Base-by-base conservation (phyloP, 495 filamentous ascomycete species). In the Antarctomyces pellizariae region DNA sequence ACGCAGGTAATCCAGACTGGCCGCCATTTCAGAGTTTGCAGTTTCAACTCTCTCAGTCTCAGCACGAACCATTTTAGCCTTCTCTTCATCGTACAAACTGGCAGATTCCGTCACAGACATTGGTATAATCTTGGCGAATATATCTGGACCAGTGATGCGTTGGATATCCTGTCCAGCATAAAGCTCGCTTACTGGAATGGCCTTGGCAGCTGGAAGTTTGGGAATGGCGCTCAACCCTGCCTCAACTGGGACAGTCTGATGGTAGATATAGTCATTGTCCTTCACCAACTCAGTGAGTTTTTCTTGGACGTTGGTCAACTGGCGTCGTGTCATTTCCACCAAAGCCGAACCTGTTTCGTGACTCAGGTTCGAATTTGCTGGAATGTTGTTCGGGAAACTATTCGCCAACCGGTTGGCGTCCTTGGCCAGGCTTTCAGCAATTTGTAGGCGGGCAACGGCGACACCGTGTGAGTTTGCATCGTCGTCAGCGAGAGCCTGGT, bases 231-330 rank as follows among this genome's bases (percentile, higher is more conserved):
- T 55, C 8, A 97, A 56, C 22, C 64, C 65, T 7, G 77, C 75
- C 46, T 92, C 84, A 9, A 65, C 70, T 0, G 86, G 84, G 10
- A 97, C 69, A 0, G 67, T 67, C 34, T 93, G 79, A 46, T 97
- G 86, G 39, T 95, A 97, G 39, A 97, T 93, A 44, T 84, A 92
- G 42, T 97, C 86, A 43, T 97, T 97, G 46, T 97, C 86, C 36
- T 93, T 92, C 31, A 62, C 57, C 34, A 78, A 59, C 30, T 75
- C 68, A 7, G 53, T 49, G 13, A 91, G 54, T 40, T 69, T 75
- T 27, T 86, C 72, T 46, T 91, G 75, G 10, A 92, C 70, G 19
- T 68, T 73, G 0, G 67, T 54, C 7, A 76, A 56, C 36, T 93
- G 84, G 31, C 77, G 62, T 46, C 75, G 90, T 21, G 75, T 73